Conservation (phyloP, 1,284 basidiomycete genomes). For the Pholiota adiposa region DNA sequence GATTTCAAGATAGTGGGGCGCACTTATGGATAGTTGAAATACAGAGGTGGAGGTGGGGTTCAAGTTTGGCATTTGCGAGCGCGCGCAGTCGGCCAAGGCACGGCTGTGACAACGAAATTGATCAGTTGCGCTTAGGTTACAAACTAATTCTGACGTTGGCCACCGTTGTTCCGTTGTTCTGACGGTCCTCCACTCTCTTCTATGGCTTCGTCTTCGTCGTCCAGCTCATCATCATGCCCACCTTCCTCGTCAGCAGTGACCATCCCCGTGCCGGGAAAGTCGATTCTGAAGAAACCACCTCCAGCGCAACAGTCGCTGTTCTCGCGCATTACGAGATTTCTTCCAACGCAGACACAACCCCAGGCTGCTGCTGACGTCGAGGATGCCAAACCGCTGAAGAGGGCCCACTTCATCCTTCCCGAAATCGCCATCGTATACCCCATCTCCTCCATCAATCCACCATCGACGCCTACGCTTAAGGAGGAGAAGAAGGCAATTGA, state of each 20-base stretch:
- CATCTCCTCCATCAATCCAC: constrained; percentile 80
- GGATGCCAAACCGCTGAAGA: constrained; percentile 65
- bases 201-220: constrained; percentile 34
- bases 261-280: constrained; percentile 75
- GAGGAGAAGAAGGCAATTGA: constrained; percentile 76
- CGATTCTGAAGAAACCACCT: constrained; percentile 78
- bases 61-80: neutral
- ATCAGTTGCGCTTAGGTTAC: neutral
- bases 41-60: neutral
- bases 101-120: constrained; percentile 2
- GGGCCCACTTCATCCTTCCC: constrained; percentile 86
- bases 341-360: constrained; percentile 49
- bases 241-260: constrained; percentile 79
- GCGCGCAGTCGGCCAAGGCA: neutral
- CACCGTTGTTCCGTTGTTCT: constrained; percentile 1
- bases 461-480: constrained; percentile 73
- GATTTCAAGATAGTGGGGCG: neutral
- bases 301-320: constrained; percentile 71
- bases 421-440: constrained; percentile 85
- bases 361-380: constrained; percentile 29
- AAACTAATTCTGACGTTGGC: neutral
- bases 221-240: constrained; percentile 46
- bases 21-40: neutral
- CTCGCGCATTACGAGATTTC: constrained; percentile 70
- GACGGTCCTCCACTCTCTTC: constrained; percentile 5